Conservation (phyloP, 495 filamentous ascomycete genomes). For the Xylaria palmicola region DNA sequence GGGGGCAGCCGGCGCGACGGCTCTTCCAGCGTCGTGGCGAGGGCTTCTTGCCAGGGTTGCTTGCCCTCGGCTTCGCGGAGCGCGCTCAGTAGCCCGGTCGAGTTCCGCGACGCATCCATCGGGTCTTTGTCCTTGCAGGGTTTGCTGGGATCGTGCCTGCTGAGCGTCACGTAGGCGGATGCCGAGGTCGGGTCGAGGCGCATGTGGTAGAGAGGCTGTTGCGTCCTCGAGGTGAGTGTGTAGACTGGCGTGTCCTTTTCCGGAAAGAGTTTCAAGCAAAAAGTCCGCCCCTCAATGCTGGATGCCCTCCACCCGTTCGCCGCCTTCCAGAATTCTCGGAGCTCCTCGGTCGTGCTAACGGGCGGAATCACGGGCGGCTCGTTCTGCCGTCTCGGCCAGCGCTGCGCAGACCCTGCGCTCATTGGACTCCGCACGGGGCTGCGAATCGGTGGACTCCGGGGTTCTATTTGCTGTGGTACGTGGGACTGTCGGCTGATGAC, state of each 20-base stretch:
- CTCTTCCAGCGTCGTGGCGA: constrained; percentile 61
- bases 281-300: constrained; percentile 47
- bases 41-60: constrained; percentile 51
- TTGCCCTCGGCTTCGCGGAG: constrained; percentile 41
- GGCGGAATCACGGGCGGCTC: constrained; percentile 46
- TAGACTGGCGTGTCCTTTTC: constrained; percentile 52
- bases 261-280: constrained; percentile 49
- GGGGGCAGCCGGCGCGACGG: constrained; percentile 55
- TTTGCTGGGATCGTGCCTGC: constrained; percentile 54
- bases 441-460: constrained; percentile 26
- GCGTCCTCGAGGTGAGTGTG: constrained; percentile 46
- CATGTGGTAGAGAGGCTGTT: constrained; percentile 53
- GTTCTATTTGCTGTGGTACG: constrained; percentile 41
- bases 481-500: constrained; percentile 59
- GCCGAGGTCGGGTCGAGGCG: constrained; percentile 54
- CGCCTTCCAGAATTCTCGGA: constrained; percentile 55
- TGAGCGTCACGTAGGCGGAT: constrained; percentile 52
- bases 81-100: constrained; percentile 37
- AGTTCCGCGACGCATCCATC: constrained; percentile 12
- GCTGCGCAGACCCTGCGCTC: constrained; percentile 28
- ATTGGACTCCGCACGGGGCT: constrained; percentile 32
- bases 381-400: constrained; percentile 37
- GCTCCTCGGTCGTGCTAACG: constrained; percentile 50
- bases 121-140: constrained; percentile 36
- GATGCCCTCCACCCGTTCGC: constrained; percentile 56